These are phyloP conservation scores for Fraxinus nigra DNA, from an alignment of 305 asterid species.

Conservation along the genomic window DNA sequence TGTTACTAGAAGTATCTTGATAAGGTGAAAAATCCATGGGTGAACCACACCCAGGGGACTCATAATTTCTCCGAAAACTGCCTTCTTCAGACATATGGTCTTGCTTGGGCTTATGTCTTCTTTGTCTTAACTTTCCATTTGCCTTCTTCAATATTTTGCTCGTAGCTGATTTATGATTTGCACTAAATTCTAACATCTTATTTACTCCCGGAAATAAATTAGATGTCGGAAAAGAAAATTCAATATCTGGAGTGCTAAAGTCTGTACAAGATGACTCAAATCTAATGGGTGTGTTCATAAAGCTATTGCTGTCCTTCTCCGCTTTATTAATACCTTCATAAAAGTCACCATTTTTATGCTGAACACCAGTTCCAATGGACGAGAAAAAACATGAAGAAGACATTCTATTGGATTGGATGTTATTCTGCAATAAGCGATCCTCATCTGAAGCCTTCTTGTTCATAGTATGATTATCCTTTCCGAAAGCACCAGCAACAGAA, in stretches of 20 bases:
- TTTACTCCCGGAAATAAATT: constrained; percentile 32
- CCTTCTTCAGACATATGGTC: constrained; percentile 30
- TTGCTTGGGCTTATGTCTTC: constrained; percentile 37
- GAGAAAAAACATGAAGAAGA: constrained; percentile 30
- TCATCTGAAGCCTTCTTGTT: constrained; percentile 29
- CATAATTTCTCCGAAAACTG: constrained; percentile 31
- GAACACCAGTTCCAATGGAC: constrained; percentile 27
- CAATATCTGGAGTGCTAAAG: constrained; percentile 37
- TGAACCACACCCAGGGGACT: constrained; percentile 64
- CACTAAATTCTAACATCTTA: constrained; percentile 33
- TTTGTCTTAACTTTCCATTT: constrained; percentile 47
- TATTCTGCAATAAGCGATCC: constrained; percentile 24
- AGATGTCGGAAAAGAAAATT: constrained; percentile 35
- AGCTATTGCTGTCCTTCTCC: constrained; percentile 41
- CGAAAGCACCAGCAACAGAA: constrained; percentile 21
- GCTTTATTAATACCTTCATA: constrained; percentile 29
- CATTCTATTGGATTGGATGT: constrained; percentile 15
- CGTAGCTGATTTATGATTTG: constrained; percentile 37
- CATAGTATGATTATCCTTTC: constrained; percentile 39
- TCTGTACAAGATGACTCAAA: constrained; percentile 36
- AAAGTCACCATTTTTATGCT: constrained; percentile 22
- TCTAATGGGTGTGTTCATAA: constrained; percentile 29
- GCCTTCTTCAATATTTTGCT: constrained; percentile 49
- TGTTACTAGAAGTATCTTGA: constrained; percentile 31
- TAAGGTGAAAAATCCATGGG: constrained; percentile 96